Evolutionary conservation across 1,139 yeast genomes (phyloP).

Genomic region (Taphrina pruni): DNA sequence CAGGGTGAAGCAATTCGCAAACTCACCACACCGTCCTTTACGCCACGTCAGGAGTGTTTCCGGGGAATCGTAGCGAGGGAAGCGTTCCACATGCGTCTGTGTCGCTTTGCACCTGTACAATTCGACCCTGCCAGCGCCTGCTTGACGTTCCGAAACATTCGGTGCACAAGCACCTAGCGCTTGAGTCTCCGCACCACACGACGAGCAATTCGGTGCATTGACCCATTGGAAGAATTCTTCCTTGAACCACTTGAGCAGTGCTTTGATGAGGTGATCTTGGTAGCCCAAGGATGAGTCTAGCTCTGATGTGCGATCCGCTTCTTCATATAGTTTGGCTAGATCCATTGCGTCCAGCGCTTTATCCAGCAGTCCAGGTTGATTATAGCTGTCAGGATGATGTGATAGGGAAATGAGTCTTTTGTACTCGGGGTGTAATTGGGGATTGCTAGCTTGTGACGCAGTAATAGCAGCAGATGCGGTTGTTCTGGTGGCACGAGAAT

Average conservation of each 20-base stretch:
- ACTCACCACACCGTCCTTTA: conserved; percentile 90
- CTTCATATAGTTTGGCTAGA: conserved; percentile 51
- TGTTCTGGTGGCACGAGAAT: neutral
- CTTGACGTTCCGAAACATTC: conserved; percentile 54
- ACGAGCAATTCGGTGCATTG: conserved; percentile 67
- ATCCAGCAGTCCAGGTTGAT: conserved; percentile 52
- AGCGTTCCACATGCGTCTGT: conserved; percentile 56
- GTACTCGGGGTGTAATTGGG: neutral
- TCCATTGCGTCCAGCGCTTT: conserved; percentile 55
- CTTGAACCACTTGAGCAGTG: conserved; percentile 75
- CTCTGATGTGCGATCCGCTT: conserved; percentile 54
- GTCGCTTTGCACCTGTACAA: conserved; percentile 60
- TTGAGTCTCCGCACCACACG: conserved; percentile 59
- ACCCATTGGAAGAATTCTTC: conserved; percentile 84
- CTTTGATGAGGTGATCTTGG: conserved; percentile 73
- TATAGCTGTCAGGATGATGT: conserved; percentile 48
- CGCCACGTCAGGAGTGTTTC: conserved; percentile 61
- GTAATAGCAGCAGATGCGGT: neutral
- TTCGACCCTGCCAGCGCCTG: conserved; percentile 65
- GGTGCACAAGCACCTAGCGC: conserved; percentile 54
- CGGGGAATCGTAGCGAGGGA: conserved; percentile 79
- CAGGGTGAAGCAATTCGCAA: conserved; percentile 84
- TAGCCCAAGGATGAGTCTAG: conserved; percentile 57
- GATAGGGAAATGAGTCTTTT: conserved; percentile 2
- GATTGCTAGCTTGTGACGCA: neutral